Conservation (phyloP, 2,329 filamentous ascomycete genomes). For the Dactylellina sp. region DNA sequence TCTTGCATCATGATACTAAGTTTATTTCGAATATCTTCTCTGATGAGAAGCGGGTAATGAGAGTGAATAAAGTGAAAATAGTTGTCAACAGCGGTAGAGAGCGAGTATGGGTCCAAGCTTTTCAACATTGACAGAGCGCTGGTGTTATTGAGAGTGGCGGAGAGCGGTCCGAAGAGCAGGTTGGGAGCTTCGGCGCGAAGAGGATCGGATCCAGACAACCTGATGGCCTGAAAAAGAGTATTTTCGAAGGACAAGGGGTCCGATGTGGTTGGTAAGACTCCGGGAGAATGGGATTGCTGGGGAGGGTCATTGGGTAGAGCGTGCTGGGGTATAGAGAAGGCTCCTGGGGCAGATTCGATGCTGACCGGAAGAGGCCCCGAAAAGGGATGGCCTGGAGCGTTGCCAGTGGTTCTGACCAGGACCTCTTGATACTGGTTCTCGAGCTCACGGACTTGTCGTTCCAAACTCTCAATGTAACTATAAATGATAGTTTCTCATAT, state of each 20-base stretch:
- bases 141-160: conserved; percentile 14
- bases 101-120: conserved; percentile 24
- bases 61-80: conserved; percentile 54
- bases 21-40: conserved; percentile 46
- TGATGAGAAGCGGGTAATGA: conserved; percentile 39
- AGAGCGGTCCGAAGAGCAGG: conserved; percentile 41
- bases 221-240: conserved; percentile 47
- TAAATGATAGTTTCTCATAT: not conserved
- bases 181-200: conserved; percentile 48
- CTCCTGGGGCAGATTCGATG: conserved; percentile 38
- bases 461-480: conserved; percentile 44
- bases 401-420: conserved; percentile 18
- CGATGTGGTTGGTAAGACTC: not conserved
- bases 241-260: conserved; percentile 52
- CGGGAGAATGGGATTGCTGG: not conserved
- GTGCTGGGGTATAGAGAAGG: not conserved
- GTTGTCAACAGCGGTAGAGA: conserved; percentile 27
- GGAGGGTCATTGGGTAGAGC: not conserved
- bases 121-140: conserved; percentile 29
- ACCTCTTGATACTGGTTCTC: conserved; percentile 37
- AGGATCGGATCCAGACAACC: conserved; percentile 39
- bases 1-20: conserved; percentile 44
- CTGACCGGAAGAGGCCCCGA: conserved; percentile 12
- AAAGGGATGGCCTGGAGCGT: conserved; percentile 7
- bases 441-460: conserved; percentile 25